These are phyloP conservation scores for Podaxis carcinomalis DNA, from an alignment of 768 basidiomycete species.

Conservation along the genomic window DNA sequence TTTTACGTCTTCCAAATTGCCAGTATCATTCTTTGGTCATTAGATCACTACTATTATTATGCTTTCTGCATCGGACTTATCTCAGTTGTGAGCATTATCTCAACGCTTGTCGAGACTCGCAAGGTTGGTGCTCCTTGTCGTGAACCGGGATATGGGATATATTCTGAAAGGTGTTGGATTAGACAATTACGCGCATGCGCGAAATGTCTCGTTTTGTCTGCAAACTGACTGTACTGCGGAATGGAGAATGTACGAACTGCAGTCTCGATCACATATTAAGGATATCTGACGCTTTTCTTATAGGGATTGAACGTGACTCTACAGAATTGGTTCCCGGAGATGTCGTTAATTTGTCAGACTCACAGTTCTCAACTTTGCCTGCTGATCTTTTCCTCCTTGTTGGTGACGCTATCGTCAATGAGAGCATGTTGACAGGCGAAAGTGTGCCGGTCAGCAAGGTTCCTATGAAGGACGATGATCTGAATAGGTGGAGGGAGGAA, in stretches of 20 bases:
- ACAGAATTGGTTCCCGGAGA: slow-evolving; percentile 87
- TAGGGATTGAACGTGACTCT: slow-evolving; percentile 75
- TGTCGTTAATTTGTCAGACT: slow-evolving; percentile 81
- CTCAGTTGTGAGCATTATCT: slow-evolving; percentile 74
- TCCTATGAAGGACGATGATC: slow-evolving; percentile 75
- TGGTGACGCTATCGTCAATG: slow-evolving; percentile 97
- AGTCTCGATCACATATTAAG: not conserved
- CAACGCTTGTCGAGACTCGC: slow-evolving; percentile 89
- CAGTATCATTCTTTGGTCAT: slow-evolving; percentile 88
- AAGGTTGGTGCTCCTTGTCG: slow-evolving; percentile 48
- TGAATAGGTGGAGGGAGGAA: slow-evolving; percentile 64
- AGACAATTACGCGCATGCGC: slow-evolving; percentile 92
- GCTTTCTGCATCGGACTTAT: slow-evolving; percentile 96
- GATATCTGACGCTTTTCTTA: not conserved
- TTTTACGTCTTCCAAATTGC: slow-evolving; percentile 99
- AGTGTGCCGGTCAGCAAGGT: slow-evolving; percentile 94
- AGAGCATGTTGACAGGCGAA: slow-evolving; percentile 99
- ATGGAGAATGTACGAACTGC: slow-evolving; percentile 61
- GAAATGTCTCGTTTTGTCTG: slow-evolving; percentile 94
- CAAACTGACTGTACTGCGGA: slow-evolving; percentile 61
- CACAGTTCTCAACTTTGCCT: slow-evolving; percentile 71
- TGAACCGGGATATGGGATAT: slow-evolving; percentile 8
- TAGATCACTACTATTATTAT: slow-evolving; percentile 97
- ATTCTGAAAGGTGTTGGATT: not conserved
- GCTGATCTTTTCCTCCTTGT: slow-evolving; percentile 90